phyloP scores from a whole-genome alignment of 2,329 filamentous ascomycete genomes.

The Neoscytalidium dimidiatum region DNA sequence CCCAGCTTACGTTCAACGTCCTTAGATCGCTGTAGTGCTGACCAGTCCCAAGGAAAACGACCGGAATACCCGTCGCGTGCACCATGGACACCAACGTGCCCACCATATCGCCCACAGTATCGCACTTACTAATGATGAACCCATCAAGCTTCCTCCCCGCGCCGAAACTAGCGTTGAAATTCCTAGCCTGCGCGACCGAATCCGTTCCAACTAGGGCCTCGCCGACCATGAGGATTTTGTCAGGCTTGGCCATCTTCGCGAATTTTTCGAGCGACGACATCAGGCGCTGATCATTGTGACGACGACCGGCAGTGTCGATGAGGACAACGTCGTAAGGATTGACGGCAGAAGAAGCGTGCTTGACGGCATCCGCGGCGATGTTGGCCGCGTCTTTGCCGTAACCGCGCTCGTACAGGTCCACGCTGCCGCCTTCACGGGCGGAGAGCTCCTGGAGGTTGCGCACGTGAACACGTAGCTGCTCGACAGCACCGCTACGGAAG shows the following conservation, averaged over 20 bases:
- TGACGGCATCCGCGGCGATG: constrained; percentile 92
- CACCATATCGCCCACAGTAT: constrained; percentile 99
- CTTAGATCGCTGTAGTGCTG: constrained; percentile 69
- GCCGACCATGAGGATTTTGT: constrained; percentile 98
- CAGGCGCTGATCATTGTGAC: constrained; percentile 92
- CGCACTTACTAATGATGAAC: constrained; percentile 98
- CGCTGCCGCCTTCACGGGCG: constrained; percentile 73
- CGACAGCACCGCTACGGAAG: constrained; percentile 94
- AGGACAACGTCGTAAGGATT: constrained; percentile 88
- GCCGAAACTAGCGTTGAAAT: constrained; percentile 94
- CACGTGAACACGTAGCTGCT: constrained; percentile 94
- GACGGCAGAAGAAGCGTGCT: constrained; percentile 62
- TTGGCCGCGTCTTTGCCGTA: constrained; percentile 97
- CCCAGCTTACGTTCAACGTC: constrained; percentile 65
- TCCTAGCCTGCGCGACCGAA: constrained; percentile 90
- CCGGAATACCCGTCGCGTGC: constrained; percentile 93
- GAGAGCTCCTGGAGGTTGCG: constrained; percentile 89
- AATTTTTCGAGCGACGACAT: constrained; percentile 99
- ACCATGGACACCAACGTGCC: constrained; percentile 95
- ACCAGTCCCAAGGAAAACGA: constrained; percentile 81
- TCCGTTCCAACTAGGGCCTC: constrained; percentile 94
- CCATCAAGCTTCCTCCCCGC: constrained; percentile 79
- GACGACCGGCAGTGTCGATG: constrained; percentile 91
- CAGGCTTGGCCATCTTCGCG: constrained; percentile 89
- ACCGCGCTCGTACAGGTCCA: constrained; percentile 94